These are phyloP conservation scores for Hysterangium stoloniferum DNA, from an alignment of 768 basidiomycete species.

Conservation along the genomic window DNA sequence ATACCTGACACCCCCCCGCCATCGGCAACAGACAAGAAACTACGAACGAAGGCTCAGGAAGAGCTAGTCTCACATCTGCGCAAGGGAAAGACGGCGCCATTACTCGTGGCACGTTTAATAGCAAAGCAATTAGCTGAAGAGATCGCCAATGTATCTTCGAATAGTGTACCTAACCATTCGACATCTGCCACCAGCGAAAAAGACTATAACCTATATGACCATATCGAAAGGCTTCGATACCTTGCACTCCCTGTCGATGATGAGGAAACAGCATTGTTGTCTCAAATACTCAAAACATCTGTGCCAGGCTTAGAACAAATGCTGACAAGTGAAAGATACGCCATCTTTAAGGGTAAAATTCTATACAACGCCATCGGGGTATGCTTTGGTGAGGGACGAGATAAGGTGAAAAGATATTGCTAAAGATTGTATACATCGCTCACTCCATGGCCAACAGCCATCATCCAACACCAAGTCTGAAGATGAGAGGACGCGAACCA, in stretches of 20 bases:
- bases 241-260: constrained; percentile 44
- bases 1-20: constrained; percentile 38
- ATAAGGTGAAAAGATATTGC: constrained; percentile 55
- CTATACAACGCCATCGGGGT: constrained; percentile 74
- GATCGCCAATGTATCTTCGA: constrained; percentile 49
- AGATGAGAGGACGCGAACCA: constrained; percentile 71
- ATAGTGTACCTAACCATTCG: constrained; percentile 13
- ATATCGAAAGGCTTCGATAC: constrained; percentile 68
- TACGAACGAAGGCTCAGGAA: constrained; percentile 50
- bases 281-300: constrained; percentile 48
- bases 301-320: constrained; percentile 70
- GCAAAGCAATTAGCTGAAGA: constrained; percentile 64
- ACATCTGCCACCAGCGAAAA: constrained; percentile 7
- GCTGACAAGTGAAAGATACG: constrained; percentile 54
- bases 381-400: constrained; percentile 54
- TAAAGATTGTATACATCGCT: not conserved
- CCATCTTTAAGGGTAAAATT: constrained; percentile 59
- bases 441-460: constrained; percentile 37
- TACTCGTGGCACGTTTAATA: constrained; percentile 65
- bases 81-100: constrained; percentile 34
- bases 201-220: constrained; percentile 64
- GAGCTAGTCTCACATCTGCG: constrained; percentile 51
- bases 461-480: constrained; percentile 48
- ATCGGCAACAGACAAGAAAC: constrained; percentile 24
- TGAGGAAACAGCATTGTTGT: constrained; percentile 44